A percentile compares a stretch with the other conserved stretches of the same genome.
phyloP scores from a whole-genome alignment of 305 asterid genomes.

The Fraxinus albicans region DNA sequence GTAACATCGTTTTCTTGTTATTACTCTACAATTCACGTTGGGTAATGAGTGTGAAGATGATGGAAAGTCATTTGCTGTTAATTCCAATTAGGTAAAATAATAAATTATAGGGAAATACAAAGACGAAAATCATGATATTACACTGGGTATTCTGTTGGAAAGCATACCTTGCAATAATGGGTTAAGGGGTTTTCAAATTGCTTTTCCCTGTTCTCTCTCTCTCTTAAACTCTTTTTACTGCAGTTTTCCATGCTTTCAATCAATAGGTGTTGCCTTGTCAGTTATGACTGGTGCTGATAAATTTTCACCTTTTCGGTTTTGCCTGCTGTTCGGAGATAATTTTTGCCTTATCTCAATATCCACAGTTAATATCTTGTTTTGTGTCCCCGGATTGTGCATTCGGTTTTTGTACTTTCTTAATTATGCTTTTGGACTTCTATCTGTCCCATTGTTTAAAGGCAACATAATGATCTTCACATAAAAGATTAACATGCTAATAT shows the following conservation, averaged over 20 bases:
- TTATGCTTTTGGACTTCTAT: background rate
- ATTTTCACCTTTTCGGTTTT: background rate
- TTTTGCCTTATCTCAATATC: background rate
- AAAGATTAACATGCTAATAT: background rate
- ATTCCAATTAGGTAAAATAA: background rate
- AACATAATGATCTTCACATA: background rate
- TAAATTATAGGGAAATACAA: background rate
- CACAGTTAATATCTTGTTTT: background rate
- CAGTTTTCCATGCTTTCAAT: background rate
- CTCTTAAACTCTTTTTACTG: background rate
- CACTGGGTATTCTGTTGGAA: background rate
- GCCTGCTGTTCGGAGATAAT: background rate
- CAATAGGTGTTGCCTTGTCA: background rate
- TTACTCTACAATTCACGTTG: background rate
- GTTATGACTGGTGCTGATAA: background rate
- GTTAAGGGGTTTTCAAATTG: background rate
- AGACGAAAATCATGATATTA: background rate
- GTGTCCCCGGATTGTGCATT: background rate
- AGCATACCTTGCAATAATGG: background rate
- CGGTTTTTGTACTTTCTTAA: background rate
- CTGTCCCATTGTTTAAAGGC: background rate
- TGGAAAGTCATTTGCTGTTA: background rate
- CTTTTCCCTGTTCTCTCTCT: background rate
- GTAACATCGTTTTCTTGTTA: background rate
- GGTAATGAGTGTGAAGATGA: background rate